Conservation (phyloP, 179 eudicot species). For the Silene vulgaris region DNA sequence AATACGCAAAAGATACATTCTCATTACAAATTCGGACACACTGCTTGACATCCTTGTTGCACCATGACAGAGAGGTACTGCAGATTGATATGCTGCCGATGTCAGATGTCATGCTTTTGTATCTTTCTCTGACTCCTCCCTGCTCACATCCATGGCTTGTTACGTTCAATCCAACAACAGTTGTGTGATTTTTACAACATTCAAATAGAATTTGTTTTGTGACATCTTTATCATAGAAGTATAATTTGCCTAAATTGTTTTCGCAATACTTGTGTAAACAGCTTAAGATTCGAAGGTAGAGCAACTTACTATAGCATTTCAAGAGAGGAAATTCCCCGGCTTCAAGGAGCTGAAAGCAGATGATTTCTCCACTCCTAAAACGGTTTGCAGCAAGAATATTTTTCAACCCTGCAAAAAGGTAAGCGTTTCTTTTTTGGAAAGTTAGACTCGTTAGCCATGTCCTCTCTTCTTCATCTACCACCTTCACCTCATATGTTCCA, state of each 20-base stretch:
- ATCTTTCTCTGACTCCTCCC: slow-evolving; percentile 10
- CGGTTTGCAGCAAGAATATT: slow-evolving; percentile 16
- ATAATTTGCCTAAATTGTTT: too few species aligned
- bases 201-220: background rate
- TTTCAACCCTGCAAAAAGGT: slow-evolving; percentile 15
- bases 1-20: background rate
- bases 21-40: background rate
- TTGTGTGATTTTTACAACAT: background rate
- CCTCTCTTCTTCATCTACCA: slow-evolving; percentile 21
- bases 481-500: slow-evolving; percentile 2
- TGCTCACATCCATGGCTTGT: background rate
- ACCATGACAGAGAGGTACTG: too few species aligned
- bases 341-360: slow-evolving; percentile 16
- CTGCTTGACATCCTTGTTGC: background rate
- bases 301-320: slow-evolving; percentile 21
- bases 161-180: background rate
- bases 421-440: background rate
- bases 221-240: background rate
- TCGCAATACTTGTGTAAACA: too few species aligned
- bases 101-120: background rate
- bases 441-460: slow-evolving; percentile 5
- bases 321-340: slow-evolving; percentile 18
- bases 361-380: background rate
- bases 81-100: background rate
- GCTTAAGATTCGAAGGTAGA: too few species aligned